These are phyloP conservation scores for Diplotaxis tenuifolia DNA, from an alignment of 345 rosid genomes.

Conservation along the genomic window DNA sequence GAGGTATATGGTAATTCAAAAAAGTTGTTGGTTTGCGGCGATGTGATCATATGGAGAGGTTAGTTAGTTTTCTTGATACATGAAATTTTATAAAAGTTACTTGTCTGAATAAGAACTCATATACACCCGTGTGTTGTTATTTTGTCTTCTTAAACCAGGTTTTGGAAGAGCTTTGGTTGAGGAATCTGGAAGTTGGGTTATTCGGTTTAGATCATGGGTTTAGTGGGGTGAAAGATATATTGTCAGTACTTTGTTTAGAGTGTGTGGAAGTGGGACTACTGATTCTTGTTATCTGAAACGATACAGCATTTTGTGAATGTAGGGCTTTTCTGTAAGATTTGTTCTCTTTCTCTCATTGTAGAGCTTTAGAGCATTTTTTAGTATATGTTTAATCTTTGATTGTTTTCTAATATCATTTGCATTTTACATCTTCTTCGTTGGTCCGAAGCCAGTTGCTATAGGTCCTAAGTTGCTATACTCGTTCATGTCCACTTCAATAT, in stretches of 20 bases:
- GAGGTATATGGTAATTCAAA: slow-evolving; percentile 21
- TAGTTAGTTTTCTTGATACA: slow-evolving; percentile 7
- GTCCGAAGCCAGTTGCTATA: not conserved
- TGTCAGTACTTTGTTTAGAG: slow-evolving; percentile 2
- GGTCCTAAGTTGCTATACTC: too few species aligned
- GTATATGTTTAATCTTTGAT: slow-evolving; percentile 2
- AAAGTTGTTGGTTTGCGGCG: slow-evolving; percentile 12
- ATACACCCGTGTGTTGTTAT: not conserved
- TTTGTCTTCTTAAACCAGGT: slow-evolving; percentile 14
- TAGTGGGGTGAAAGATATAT: slow-evolving; percentile 12
- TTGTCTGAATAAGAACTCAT: not conserved
- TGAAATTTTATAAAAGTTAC: not conserved
- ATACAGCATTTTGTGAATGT: slow-evolving; percentile 32
- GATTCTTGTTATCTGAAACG: slow-evolving; percentile 26
- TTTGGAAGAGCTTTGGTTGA: slow-evolving; percentile 7
- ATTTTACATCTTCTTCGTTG: slow-evolving; percentile 13
- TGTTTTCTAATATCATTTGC: slow-evolving; percentile 7
- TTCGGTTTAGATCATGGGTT: slow-evolving; percentile 21
- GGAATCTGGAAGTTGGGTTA: slow-evolving; percentile 4
- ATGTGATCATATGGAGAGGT: slow-evolving; percentile 23
- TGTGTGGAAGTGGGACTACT: slow-evolving; percentile 9
- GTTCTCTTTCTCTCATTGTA: slow-evolving; percentile 34
- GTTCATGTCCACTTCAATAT: too few species aligned
- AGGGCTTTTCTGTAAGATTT: slow-evolving; percentile 32
- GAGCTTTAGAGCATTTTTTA: slow-evolving; percentile 34